phyloP scores from a whole-genome alignment of 148 eudicot genomes.

The Fallopia convolvulus region DNA sequence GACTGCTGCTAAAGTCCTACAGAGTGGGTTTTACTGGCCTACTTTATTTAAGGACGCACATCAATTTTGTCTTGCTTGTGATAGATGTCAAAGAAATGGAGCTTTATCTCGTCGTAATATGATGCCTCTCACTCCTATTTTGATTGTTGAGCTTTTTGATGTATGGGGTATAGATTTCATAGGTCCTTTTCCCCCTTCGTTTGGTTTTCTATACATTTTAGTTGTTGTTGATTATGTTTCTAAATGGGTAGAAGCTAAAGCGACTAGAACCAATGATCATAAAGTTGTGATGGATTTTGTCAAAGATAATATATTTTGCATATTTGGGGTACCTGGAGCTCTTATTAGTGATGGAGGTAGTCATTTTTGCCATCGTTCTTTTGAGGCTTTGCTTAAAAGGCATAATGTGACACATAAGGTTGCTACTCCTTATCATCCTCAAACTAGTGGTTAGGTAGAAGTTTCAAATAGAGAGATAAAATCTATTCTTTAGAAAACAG shows the following conservation, averaged over 20 bases:
- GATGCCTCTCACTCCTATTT: too few relatives aligned
- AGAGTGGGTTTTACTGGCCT: neutral
- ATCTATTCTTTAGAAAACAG: neutral
- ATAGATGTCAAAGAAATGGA: too few relatives aligned
- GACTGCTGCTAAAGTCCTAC: too few relatives aligned
- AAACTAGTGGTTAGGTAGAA: neutral
- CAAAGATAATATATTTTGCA: neutral
- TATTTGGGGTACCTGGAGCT: neutral
- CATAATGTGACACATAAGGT: neutral
- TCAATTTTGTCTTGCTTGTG: too few relatives aligned
- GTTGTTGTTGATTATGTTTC: neutral
- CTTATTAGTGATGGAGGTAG: constrained; percentile 9
- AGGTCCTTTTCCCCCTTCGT: constrained; percentile 8
- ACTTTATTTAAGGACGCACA: too few relatives aligned
- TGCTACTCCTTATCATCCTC: too few relatives aligned
- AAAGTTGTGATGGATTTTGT: neutral
- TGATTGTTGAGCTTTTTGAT: too few relatives aligned
- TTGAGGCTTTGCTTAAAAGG: constrained; percentile 1
- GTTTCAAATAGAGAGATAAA: constrained; percentile 4
- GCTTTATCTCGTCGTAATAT: too few relatives aligned
- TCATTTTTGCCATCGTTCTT: neutral
- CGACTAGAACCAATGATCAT: neutral
- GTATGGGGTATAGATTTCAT: neutral
- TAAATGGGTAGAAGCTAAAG: constrained; percentile 9
- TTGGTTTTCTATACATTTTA: neutral